Base-by-base conservation (phyloP, 768 basidiomycete genomes). In the Lanmaoa pseudosensibilis region DNA sequence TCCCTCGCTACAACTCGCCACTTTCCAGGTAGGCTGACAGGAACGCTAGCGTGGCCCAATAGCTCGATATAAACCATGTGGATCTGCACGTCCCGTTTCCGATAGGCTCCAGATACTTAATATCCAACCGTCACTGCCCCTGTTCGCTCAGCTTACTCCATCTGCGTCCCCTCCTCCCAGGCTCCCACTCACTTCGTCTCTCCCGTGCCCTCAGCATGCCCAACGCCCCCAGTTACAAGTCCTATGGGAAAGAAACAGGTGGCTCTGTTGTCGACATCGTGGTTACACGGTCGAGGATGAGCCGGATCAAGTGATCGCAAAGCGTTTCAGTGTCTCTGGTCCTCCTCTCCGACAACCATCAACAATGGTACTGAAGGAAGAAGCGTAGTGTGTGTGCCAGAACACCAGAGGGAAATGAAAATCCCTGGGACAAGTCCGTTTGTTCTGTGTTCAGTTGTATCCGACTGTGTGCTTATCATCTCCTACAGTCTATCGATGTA, bases 371-470 rank as follows among this genome's bases (percentile, higher is more conserved):
- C 83, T 19, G 82, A 83, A 65, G 80, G 80, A 5, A 69, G 79
- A 65, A 82, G 82, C 21, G 78, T 83, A 7, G 82, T 82, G 58
- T 77, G 82, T 13, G 78, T 83, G 0, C 79, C 78, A 16, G 82
- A 83, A 62, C 66, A 77, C 54, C 75, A 81, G 66, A 62, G 79
- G 56, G 75, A 77, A 50, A 67, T 57, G 1, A 77, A 55, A 75
- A 79, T 55, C 60, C 72, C 16, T 78, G 77, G 75, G 78, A 78
- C 62, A 77, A 77, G 76, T 75, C 46, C 44, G 73, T 71, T 7
- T 37, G 33, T 13, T 37, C 37, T 21, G 38, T 39, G 19, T 55
- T 41, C 27, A 10, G 15, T 57, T 36, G 15, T 15, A 18, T 43
- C 37, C 6, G 10, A 19, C 19, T 9, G 13, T 44, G 16, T 27